Evolutionary conservation across 2,329 filamentous ascomycete genomes (phyloP).

Genomic region (Thyridium curvatum): DNA sequence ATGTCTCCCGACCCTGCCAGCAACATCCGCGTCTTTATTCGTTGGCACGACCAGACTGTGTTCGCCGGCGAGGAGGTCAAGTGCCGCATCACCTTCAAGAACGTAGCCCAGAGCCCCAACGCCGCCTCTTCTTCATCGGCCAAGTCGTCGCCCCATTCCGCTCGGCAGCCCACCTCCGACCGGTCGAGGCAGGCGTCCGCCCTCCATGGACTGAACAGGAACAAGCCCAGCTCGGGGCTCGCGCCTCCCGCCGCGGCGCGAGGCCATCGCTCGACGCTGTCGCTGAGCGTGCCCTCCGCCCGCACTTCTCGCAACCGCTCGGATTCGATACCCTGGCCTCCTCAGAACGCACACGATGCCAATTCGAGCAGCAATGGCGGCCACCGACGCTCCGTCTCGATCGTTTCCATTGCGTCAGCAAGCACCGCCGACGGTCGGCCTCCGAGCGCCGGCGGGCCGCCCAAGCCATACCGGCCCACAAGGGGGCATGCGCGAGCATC

Average conservation of each 20-base stretch:
- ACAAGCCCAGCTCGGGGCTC: slow-evolving; percentile 35
- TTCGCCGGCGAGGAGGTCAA: slow-evolving; percentile 95
- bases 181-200: slow-evolving; percentile 34
- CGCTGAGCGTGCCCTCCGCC: slow-evolving; percentile 48
- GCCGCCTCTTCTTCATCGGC: slow-evolving; percentile 10
- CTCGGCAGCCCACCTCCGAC: slow-evolving; percentile 20
- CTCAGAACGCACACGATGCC: slow-evolving; percentile 7
- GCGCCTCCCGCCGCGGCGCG: slow-evolving; percentile 37
- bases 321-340: slow-evolving; percentile 40
- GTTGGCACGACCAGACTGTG: slow-evolving; percentile 89
- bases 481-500: slow-evolving; percentile 71
- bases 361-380: slow-evolving; percentile 32
- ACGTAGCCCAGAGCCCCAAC: slow-evolving; percentile 50
- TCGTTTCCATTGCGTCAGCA: slow-evolving; percentile 66
- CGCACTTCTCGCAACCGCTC: slow-evolving; percentile 33
- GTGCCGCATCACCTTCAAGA: slow-evolving; percentile 95
- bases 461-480: slow-evolving; percentile 40
- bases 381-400: slow-evolving; percentile 74
- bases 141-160: slow-evolving; percentile 9
- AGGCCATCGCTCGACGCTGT: slow-evolving; percentile 64
- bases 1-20: slow-evolving; percentile 41
- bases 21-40: slow-evolving; percentile 92
- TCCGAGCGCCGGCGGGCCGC: slow-evolving; percentile 32
- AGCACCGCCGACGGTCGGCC: slow-evolving; percentile 38
- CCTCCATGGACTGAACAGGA: slow-evolving; percentile 27